Percentiles rank a stretch among this genome's conserved stretches.
Evolutionary conservation across 1,284 basidiomycete species (phyloP).

Genomic region (Gastroboletus turbinatus): DNA sequence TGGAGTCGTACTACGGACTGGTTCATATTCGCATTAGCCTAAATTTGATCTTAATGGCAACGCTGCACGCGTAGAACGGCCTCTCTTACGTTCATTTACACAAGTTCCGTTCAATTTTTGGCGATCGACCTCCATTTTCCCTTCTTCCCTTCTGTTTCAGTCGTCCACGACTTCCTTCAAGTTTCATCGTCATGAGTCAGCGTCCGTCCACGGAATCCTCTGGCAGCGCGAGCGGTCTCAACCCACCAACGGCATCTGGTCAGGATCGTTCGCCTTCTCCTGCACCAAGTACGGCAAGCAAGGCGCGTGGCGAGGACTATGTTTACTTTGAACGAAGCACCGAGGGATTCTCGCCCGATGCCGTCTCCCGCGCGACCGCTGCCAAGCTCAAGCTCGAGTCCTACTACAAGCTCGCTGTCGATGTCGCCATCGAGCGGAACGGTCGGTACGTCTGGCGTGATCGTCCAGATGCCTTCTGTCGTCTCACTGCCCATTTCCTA

Average conservation of each 20-base stretch:
- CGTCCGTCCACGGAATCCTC: slow-evolving; percentile 30
- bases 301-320: slow-evolving; percentile 57
- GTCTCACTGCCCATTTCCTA: slow-evolving; percentile 8
- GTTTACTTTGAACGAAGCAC: slow-evolving; percentile 95
- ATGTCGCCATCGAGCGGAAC: slow-evolving; percentile 80
- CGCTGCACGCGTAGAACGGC: slow-evolving; percentile 1
- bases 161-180: slow-evolving; percentile 6
- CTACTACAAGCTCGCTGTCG: slow-evolving; percentile 94
- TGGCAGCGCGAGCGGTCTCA: slow-evolving; percentile 20
- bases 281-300: slow-evolving; percentile 32
- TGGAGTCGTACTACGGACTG: neutral
- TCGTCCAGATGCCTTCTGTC: slow-evolving; percentile 3
- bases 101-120: slow-evolving; percentile 15
- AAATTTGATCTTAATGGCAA: neutral
- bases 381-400: slow-evolving; percentile 98
- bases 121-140: neutral
- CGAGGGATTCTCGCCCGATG: slow-evolving; percentile 81
- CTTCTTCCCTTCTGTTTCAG: slow-evolving; percentile 1
- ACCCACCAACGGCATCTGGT: slow-evolving; percentile 10
- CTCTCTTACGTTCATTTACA: slow-evolving; percentile 29
- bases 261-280: slow-evolving; percentile 34
- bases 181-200: slow-evolving; percentile 28
- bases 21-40: neutral
- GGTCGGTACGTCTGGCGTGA: slow-evolving; percentile 39
- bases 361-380: slow-evolving; percentile 89